phyloP scores from a whole-genome alignment of 2,329 filamentous ascomycete genomes.

The Xylariaceae sp. region DNA sequence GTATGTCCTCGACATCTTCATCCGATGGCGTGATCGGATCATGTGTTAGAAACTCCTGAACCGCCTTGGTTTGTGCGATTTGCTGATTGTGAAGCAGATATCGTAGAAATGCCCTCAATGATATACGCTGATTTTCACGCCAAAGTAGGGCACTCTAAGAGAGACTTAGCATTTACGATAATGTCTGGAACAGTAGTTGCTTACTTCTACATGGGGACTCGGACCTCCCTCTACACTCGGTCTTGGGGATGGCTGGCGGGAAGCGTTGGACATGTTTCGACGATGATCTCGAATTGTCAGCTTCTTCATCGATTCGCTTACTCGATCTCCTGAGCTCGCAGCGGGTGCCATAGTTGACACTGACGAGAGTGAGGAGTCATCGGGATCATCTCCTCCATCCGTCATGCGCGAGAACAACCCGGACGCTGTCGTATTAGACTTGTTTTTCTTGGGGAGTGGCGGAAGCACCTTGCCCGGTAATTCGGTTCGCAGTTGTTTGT shows the following conservation, averaged over 20 bases:
- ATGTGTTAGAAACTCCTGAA: conserved; percentile 77
- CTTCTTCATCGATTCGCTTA: conserved; percentile 37
- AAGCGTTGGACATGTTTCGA: conserved; percentile 37
- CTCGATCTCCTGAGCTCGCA: conserved; percentile 25
- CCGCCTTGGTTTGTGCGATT: conserved; percentile 76
- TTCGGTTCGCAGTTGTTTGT: conserved; percentile 77
- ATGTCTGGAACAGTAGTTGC: not conserved
- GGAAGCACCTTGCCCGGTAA: conserved; percentile 88
- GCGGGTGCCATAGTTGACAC: conserved; percentile 58
- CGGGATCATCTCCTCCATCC: conserved; percentile 63
- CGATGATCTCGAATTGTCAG: conserved; percentile 44
- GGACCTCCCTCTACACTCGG: conserved; percentile 42
- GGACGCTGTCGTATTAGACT: conserved; percentile 66
- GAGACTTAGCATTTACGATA: conserved; percentile 31
- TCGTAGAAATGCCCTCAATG: conserved; percentile 84
- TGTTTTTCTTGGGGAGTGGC: conserved; percentile 88
- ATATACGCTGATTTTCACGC: conserved; percentile 87
- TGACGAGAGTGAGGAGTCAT: conserved; percentile 78
- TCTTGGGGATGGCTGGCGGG: conserved; percentile 39
- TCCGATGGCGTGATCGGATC: conserved; percentile 73
- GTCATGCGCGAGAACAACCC: conserved; percentile 51
- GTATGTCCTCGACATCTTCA: conserved; percentile 80
- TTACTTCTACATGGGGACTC: conserved; percentile 32
- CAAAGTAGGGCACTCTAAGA: conserved; percentile 61
- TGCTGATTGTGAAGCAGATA: conserved; percentile 81